Conservation (phyloP, 208 protist genomes). For the Willaertia magna region DNA sequence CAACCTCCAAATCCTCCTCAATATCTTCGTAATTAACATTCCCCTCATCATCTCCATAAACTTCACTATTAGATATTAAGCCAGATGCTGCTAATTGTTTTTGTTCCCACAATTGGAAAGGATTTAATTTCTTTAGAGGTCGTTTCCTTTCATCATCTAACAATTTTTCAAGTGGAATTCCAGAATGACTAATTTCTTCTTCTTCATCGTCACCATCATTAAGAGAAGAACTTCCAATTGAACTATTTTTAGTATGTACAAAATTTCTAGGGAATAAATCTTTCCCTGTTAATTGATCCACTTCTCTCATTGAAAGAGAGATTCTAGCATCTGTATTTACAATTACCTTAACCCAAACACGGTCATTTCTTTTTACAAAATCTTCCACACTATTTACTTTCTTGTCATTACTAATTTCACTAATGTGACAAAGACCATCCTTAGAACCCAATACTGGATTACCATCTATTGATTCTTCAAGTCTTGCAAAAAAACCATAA, state of each 20-base stretch:
- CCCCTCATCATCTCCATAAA: slow-evolving; percentile 43
- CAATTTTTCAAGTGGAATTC: neutral
- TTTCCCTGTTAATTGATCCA: slow-evolving; percentile 53
- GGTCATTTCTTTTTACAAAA: neutral
- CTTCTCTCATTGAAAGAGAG: slow-evolving; percentile 57
- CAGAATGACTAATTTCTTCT: neutral
- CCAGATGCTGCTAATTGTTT: slow-evolving; percentile 59
- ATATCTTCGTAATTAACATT: slow-evolving; percentile 31
- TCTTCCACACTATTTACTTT: neutral
- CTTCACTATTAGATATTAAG: slow-evolving; percentile 45
- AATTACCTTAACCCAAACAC: slow-evolving; percentile 46
- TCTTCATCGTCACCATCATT: too few relatives aligned
- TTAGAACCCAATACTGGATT: neutral
- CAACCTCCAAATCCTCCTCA: slow-evolving; percentile 70
- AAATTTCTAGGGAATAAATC: slow-evolving; percentile 22
- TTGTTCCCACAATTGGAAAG: slow-evolving; percentile 55
- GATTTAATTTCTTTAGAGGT: slow-evolving; percentile 32
- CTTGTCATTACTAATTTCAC: neutral
- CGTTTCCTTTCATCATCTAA: neutral
- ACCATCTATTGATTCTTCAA: neutral
- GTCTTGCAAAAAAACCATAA: neutral
- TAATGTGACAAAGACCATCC: neutral
- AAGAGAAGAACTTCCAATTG: neutral
- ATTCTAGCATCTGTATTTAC: slow-evolving; percentile 40
- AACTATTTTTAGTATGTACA: neutral